Conservation (phyloP, 495 filamentous ascomycete genomes). For the Penicillium lividum region DNA sequence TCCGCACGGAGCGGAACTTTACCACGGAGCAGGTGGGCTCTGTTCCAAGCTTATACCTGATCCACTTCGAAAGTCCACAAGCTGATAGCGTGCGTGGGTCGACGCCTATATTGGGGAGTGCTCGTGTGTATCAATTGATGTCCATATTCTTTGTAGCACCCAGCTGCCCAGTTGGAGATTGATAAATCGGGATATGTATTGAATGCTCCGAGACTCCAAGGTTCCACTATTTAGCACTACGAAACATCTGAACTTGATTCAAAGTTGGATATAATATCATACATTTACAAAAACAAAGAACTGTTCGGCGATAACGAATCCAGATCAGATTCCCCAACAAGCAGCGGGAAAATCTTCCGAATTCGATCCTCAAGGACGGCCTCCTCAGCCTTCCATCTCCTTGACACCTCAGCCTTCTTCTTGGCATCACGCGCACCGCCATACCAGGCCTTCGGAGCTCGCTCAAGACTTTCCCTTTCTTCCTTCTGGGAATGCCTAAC, state of each 20-base stretch:
- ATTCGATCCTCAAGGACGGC: conserved; percentile 45
- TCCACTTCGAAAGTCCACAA: no score
- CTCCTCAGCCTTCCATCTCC: conserved; percentile 43
- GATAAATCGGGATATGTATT: no score
- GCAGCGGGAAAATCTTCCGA: conserved; percentile 29
- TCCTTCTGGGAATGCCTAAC: conserved; percentile 52
- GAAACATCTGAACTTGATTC: background rate
- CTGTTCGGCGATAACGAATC: conserved; percentile 35
- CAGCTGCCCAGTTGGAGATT: no score
- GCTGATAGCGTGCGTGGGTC: no score
- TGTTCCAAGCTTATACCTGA: background rate
- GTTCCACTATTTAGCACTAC: no score
- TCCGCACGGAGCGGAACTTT: background rate
- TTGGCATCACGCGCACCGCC: conserved; percentile 42
- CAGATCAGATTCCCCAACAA: conserved; percentile 35
- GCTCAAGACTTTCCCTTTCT: conserved; percentile 35
- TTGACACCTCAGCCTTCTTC: conserved; percentile 31
- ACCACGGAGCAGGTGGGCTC: background rate
- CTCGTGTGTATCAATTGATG: no score
- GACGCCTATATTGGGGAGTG: no score
- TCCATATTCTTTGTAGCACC: no score
- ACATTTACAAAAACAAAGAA: conserved; percentile 42
- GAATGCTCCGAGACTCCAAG: no score
- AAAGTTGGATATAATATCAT: background rate
- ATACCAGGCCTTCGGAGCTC: conserved; percentile 47